Percentiles rank a stretch among this genome's conserved stretches.
Evolutionary conservation across 164 flowering plant genomes (phyloP).

Genomic region (Litsea cubeba): DNA sequence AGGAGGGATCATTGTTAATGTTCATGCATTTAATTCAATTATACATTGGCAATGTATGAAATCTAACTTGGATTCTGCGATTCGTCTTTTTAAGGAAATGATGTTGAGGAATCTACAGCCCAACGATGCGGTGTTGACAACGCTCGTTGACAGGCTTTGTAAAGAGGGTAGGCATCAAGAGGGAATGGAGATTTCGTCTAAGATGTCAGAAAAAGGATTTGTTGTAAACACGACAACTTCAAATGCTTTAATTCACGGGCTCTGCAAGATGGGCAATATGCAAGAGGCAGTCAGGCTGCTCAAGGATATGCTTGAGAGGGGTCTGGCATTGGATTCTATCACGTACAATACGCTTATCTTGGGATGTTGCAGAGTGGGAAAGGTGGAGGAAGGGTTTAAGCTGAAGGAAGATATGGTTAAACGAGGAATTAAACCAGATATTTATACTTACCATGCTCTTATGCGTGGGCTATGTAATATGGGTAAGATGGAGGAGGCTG

Average conservation of each 20-base stretch:
- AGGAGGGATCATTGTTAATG: conserved; percentile 26
- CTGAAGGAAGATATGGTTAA: conserved; percentile 57
- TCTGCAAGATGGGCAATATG: conserved; percentile 44
- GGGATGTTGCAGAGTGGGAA: conserved; percentile 49
- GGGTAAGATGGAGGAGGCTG: conserved; percentile 61
- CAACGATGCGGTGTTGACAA: conserved; percentile 48
- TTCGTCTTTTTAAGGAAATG: conserved; percentile 46
- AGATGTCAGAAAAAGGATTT: conserved; percentile 49
- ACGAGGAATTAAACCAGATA: conserved; percentile 48
- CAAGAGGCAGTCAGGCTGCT: conserved; percentile 44
- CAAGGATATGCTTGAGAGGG: conserved; percentile 46
- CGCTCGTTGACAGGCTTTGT: conserved; percentile 45
- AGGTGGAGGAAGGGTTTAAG: conserved; percentile 50
- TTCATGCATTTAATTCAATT: conserved; percentile 38
- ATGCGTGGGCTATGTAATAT: conserved; percentile 41
- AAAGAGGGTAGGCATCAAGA: conserved; percentile 36
- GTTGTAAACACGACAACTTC: conserved; percentile 46
- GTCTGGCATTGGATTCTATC: conserved; percentile 38
- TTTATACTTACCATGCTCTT: conserved; percentile 47
- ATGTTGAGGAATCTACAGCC: conserved; percentile 51
- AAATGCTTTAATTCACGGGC: conserved; percentile 70
- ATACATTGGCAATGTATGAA: conserved; percentile 38
- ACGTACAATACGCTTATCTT: conserved; percentile 58
- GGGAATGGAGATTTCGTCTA: conserved; percentile 56
- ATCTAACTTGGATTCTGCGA: conserved; percentile 45